Conservation (phyloP, 371 early-diverging fungal species). For the Zancudomyces culisetae region DNA sequence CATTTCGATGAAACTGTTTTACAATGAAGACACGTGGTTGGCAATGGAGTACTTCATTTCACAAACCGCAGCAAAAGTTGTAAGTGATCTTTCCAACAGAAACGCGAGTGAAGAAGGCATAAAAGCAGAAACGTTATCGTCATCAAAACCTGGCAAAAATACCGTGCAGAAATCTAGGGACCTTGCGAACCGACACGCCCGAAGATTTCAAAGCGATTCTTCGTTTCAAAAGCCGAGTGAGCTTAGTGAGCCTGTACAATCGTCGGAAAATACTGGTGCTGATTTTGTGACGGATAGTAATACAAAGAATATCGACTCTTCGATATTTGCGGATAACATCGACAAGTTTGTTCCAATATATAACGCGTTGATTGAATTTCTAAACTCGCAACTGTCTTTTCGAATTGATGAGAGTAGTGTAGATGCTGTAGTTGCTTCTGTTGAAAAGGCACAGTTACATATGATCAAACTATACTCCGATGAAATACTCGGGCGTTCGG, state of each 20-base stretch:
- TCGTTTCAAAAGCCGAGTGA: background rate
- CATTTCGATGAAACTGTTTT: slow-evolving; percentile 20
- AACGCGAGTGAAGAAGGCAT: slow-evolving; percentile 1
- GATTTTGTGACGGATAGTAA: background rate
- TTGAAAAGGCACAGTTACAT: slow-evolving; percentile 24
- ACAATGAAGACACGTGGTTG: slow-evolving; percentile 21
- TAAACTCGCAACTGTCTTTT: slow-evolving; percentile 25
- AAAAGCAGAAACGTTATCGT: background rate
- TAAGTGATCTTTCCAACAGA: slow-evolving; percentile 11
- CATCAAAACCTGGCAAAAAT: background rate
- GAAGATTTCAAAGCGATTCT: background rate
- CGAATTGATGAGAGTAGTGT: slow-evolving; percentile 17
- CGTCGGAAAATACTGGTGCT: background rate
- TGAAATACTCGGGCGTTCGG: background rate
- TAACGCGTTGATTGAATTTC: slow-evolving; percentile 20
- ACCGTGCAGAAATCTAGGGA: background rate
- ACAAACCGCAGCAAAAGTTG: slow-evolving; percentile 22
- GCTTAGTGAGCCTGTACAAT: background rate
- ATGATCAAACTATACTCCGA: slow-evolving; percentile 19
- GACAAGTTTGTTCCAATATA: slow-evolving; percentile 17
- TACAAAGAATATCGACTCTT: background rate
- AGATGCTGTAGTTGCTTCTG: slow-evolving; percentile 21
- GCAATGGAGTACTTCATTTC: slow-evolving; percentile 25
- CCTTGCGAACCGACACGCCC: background rate
- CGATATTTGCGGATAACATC: slow-evolving; percentile 21